A percentile compares a stretch with the other conserved stretches of the same genome.
These are phyloP conservation scores for Huntiella abstrusa DNA, from an alignment of 2,329 filamentous ascomycete species.

Conservation along the genomic window DNA sequence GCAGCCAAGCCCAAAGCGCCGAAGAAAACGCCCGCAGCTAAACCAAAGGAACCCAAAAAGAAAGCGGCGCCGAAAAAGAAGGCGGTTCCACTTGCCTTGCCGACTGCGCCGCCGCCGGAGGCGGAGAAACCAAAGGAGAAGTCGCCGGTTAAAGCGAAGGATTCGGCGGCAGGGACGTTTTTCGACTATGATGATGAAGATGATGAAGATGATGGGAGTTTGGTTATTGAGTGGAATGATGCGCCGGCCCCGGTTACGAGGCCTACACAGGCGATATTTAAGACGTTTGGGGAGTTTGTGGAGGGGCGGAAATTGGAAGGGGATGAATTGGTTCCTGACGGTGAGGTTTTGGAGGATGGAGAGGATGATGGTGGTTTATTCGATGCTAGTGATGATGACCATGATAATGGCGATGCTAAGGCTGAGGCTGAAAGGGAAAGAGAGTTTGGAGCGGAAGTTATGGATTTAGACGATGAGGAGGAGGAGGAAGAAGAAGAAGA, in stretches of 20 bases:
- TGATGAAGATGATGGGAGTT: slow-evolving; percentile 35
- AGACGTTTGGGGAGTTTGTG: slow-evolving; percentile 36
- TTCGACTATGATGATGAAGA: slow-evolving; percentile 35
- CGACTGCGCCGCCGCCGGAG: slow-evolving; percentile 15
- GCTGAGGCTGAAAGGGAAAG: slow-evolving; percentile 16
- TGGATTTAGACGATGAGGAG: slow-evolving; percentile 14
- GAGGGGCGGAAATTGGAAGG: slow-evolving; percentile 21
- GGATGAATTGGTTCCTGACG: too few relatives aligned
- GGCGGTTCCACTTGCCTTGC: slow-evolving; percentile 20
- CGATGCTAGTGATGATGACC: slow-evolving; percentile 18
- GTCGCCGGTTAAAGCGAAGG: slow-evolving; percentile 17
- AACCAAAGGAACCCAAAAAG: slow-evolving; percentile 18
- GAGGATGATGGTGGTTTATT: slow-evolving; percentile 19
- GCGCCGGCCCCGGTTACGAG: slow-evolving; percentile 17
- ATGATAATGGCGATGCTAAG: slow-evolving; percentile 29
- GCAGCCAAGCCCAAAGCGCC: slow-evolving; percentile 1
- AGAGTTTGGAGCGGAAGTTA: slow-evolving; percentile 3
- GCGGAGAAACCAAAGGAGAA: slow-evolving; percentile 11
- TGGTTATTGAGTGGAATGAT: slow-evolving; percentile 42
- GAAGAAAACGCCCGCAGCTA: slow-evolving; percentile 14
- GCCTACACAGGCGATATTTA: slow-evolving; percentile 12
- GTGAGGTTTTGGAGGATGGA: slow-evolving; percentile 21
- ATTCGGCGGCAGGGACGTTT: slow-evolving; percentile 18
- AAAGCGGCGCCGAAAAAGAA: slow-evolving; percentile 20
- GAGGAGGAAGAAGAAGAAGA: slow-evolving; percentile 12